Evolutionary conservation across 345 rosid species (phyloP).

Genomic region (Firmiana major): DNA sequence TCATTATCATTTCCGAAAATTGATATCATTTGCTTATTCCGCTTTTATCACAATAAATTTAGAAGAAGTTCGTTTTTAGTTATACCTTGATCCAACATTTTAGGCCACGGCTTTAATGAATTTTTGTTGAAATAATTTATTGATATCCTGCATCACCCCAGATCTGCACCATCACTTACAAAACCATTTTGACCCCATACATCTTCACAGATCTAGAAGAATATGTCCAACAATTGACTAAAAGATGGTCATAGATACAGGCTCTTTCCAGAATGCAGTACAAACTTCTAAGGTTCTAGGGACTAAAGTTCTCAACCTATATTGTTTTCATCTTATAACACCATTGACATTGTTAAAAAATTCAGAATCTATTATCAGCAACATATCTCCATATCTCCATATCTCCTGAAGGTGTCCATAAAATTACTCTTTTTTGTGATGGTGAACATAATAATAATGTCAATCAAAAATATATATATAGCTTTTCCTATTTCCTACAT

Average conservation of each 20-base stretch:
- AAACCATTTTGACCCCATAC: neutral
- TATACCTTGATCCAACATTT: neutral
- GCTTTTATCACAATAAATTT: neutral
- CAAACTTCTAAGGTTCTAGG: neutral
- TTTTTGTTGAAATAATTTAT: neutral
- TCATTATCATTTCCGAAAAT: neutral
- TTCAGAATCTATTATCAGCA: neutral
- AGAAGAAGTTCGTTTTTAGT: neutral
- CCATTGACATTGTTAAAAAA: neutral
- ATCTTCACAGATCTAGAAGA: neutral
- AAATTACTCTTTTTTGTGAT: neutral
- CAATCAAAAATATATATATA: neutral
- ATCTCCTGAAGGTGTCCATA: neutral
- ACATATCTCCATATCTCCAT: too few relatives aligned
- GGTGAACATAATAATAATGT: neutral
- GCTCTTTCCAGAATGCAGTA: neutral
- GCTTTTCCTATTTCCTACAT: neutral
- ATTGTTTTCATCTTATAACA: neutral
- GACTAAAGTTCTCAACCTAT: neutral
- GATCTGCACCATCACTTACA: neutral
- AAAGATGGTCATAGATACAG: neutral
- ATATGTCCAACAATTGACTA: neutral
- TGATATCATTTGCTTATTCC: neutral
- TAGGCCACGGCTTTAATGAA: neutral
- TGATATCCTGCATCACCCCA: neutral